phyloP scores from a whole-genome alignment of 495 filamentous ascomycete genomes.

The Polyplosphaeria fusca region DNA sequence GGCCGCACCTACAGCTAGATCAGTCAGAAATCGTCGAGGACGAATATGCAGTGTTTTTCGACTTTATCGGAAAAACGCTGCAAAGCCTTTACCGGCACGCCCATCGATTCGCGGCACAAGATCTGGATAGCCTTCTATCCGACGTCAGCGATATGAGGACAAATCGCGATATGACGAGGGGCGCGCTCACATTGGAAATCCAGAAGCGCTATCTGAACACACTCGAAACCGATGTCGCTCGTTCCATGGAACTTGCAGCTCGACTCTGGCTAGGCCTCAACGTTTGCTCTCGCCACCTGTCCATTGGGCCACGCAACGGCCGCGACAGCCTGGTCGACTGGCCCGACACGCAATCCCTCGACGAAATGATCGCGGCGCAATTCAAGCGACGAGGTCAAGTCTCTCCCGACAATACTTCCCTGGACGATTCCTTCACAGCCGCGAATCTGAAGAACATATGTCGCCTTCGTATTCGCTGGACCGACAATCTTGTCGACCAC shows the following conservation, averaged over 20 bases:
- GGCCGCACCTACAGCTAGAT: no score
- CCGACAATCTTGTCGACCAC: slow-evolving; percentile 9
- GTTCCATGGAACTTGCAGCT: slow-evolving; percentile 6
- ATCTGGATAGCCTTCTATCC: no score
- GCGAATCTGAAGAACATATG: slow-evolving; percentile 10
- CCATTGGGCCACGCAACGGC: slow-evolving; percentile 3
- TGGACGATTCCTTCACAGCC: slow-evolving; percentile 8
- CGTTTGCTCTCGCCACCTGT: neutral
- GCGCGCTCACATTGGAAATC: no score
- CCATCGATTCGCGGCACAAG: no score
- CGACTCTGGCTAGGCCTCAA: slow-evolving; percentile 12
- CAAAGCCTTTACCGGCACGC: no score
- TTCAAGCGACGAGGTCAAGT: neutral
- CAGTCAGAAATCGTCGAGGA: no score
- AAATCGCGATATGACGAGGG: no score
- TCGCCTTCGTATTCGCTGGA: slow-evolving; percentile 1
- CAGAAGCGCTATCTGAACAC: no score
- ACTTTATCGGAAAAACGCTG: no score
- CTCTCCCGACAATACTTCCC: neutral
- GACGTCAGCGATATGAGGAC: no score
- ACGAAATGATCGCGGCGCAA: neutral
- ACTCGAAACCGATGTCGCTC: neutral
- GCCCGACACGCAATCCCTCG: neutral
- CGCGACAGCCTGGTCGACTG: slow-evolving; percentile 8
- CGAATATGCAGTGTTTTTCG: no score